Percentiles rank a stretch among this genome's conserved stretches.
phyloP scores from a whole-genome alignment of 2,329 filamentous ascomycete species.

The Aspergillus viridinutans region DNA sequence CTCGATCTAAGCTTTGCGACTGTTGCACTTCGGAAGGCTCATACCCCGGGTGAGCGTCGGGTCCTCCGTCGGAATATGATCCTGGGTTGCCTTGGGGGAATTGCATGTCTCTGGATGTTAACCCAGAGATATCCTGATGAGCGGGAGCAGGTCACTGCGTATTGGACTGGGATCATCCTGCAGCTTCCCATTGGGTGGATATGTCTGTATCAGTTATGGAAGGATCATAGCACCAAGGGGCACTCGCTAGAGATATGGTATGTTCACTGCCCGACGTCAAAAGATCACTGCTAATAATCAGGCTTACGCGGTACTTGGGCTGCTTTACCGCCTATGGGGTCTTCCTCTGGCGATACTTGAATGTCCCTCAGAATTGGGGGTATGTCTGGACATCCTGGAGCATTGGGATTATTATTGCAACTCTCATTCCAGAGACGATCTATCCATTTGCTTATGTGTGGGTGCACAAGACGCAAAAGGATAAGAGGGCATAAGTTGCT shows the following conservation, averaged over 20 bases:
- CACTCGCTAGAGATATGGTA: constrained; percentile 20
- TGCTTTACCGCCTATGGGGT: constrained; percentile 18
- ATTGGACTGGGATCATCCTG: constrained; percentile 18
- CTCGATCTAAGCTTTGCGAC: constrained; percentile 11
- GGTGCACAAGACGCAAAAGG: constrained; percentile 7
- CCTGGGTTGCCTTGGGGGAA: constrained; percentile 2
- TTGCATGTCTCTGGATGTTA: constrained; percentile 3
- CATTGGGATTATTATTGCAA: constrained; percentile 14
- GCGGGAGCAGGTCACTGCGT: constrained; percentile 18
- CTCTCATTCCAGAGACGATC: constrained; percentile 17
- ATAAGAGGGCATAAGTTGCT: constrained; percentile 6
- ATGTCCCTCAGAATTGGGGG: constrained; percentile 17
- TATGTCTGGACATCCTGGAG: constrained; percentile 19
- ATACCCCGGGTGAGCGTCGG: constrained; percentile 1
- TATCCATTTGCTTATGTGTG: constrained; percentile 16
- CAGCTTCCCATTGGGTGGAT: constrained; percentile 18
- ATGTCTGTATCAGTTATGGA: constrained; percentile 11
- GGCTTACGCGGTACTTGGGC: constrained; percentile 17
- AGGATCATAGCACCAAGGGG: constrained; percentile 8
- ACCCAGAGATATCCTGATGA: constrained; percentile 13
- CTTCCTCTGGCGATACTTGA: constrained; percentile 18
- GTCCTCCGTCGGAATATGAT: constrained; percentile 8
- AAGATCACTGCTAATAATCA: neutral
- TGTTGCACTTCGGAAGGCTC: constrained; percentile 8
- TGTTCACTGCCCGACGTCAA: neutral